These are phyloP conservation scores for Hymenoscyphus salicellus DNA, from an alignment of 2,329 filamentous ascomycete genomes.

Conservation along the genomic window DNA sequence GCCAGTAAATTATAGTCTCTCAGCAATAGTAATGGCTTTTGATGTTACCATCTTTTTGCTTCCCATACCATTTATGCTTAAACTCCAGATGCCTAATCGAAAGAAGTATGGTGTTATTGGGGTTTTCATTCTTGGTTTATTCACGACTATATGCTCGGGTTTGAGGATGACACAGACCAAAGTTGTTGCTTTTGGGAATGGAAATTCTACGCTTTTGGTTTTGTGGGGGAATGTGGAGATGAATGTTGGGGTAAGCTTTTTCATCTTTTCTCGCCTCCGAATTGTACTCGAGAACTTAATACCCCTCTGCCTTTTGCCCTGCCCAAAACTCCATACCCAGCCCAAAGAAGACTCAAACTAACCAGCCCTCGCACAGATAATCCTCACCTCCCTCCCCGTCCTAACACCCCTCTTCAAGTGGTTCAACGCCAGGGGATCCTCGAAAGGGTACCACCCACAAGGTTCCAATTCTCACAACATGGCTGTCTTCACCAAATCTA, in stretches of 20 bases:
- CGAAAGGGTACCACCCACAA: not conserved
- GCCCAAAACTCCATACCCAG: too few species aligned
- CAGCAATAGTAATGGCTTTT: not conserved
- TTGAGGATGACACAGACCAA: conserved; percentile 10
- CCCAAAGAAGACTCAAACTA: not conserved
- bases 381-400: conserved; percentile 20
- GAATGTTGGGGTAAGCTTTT: conserved; percentile 50
- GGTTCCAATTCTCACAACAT: not conserved
- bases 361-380: conserved; percentile 13
- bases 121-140: conserved; percentile 19
- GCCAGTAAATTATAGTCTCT: conserved; percentile 35
- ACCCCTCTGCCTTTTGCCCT: too few species aligned
- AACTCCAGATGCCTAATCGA: conserved; percentile 16
- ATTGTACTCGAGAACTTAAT: too few species aligned
- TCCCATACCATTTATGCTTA: conserved; percentile 18
- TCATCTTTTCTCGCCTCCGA: not conserved
- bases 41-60: conserved; percentile 19
- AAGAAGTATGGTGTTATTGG: conserved; percentile 19
- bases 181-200: conserved; percentile 35
- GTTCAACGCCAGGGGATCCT: not conserved
- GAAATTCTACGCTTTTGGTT: conserved; percentile 50
- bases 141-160: conserved; percentile 14
- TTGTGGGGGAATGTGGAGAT: conserved; percentile 57
- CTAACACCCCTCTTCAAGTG: conserved; percentile 18
- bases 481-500: not conserved